Conservation (phyloP, 257 asterid genomes). For the Misopates orontium region DNA sequence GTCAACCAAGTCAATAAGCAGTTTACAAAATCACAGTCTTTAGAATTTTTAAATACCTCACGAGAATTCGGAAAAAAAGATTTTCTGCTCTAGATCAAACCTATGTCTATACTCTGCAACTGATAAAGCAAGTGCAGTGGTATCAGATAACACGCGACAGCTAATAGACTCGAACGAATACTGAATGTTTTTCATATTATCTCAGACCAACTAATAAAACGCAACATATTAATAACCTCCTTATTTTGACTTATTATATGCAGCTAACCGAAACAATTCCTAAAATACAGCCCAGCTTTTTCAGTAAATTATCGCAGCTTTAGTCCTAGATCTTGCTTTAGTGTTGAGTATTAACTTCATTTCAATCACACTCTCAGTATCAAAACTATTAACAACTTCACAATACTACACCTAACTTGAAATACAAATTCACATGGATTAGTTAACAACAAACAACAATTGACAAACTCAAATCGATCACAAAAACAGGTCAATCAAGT, state of each 20-base stretch:
- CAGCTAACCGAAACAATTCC: too few species aligned
- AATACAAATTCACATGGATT: background rate
- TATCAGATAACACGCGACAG: background rate
- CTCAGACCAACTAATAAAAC: too few species aligned
- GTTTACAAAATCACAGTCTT: constrained; percentile 5
- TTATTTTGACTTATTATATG: too few species aligned
- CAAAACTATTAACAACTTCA: background rate
- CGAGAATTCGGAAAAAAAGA: constrained; percentile 42
- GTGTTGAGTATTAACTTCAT: background rate
- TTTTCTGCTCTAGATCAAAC: too few species aligned
- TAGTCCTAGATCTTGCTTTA: constrained; percentile 1
- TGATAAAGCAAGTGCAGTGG: background rate
- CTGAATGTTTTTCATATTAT: background rate
- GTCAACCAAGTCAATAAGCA: constrained; percentile 14
- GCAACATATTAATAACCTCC: too few species aligned
- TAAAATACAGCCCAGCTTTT: background rate
- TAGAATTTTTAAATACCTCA: constrained; percentile 51
- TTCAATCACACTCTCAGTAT: background rate
- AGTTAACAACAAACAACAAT: background rate
- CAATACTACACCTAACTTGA: background rate
- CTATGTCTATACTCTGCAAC: background rate
- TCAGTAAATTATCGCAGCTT: background rate
- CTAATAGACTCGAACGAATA: background rate
- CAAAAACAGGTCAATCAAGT: constrained; percentile 15
- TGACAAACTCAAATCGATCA: too few species aligned